Base-by-base conservation (phyloP, 2,329 filamentous ascomycete species). In the Aureobasidium zeae region DNA sequence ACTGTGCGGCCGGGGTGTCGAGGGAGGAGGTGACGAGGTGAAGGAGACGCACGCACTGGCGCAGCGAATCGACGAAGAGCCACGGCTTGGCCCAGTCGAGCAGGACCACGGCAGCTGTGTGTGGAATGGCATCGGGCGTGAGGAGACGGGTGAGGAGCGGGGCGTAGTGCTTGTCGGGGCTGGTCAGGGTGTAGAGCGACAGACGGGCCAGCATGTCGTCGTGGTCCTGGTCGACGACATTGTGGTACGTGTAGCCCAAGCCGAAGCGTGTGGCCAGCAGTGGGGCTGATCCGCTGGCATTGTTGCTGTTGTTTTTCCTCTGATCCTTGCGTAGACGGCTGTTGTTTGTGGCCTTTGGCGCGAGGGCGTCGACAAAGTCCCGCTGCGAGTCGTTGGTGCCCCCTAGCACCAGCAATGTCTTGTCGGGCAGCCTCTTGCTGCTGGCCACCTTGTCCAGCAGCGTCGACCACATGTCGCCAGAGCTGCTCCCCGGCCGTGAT, bases 71-170 rank as follows among this genome's bases (percentile, higher is more conserved):
- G 58, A 95, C 74, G 86, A 93, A 98, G 50, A 79, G 71, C 79
- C 91, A 94, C 11, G 91, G 91, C 58, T 91, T 79, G 47, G 84
- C 82, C 91, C 91, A 98, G 67, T 95, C 88, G 31, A 98, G 73
- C n/a, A 98, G 70, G 55, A 98, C 79, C 49, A 94, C 84, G 50
- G 96, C 54, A 1, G 49, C 54, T 10, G 36, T 94, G 61, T 94
- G 83, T 21, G 85, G 81, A 58, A 94, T 83, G 5, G 86, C 81
- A 62, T 85, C 77, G 31, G 85, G 80, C 13, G 83, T 94, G 48
- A 95, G 74, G 39, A 94, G 81, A 17, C 88, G 87, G 53, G 80
- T 80, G 48, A 95, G 72, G 44, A 95, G 79, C 22, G 83, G 81
- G 29, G 83, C 79, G 61, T 94, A 94, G 13, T 86, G 77, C 35